Evolutionary conservation across 768 basidiomycete genomes (phyloP), one percentile per base, ranked within the genome.

Genomic region (Fistulinella prunicolor): DNA sequence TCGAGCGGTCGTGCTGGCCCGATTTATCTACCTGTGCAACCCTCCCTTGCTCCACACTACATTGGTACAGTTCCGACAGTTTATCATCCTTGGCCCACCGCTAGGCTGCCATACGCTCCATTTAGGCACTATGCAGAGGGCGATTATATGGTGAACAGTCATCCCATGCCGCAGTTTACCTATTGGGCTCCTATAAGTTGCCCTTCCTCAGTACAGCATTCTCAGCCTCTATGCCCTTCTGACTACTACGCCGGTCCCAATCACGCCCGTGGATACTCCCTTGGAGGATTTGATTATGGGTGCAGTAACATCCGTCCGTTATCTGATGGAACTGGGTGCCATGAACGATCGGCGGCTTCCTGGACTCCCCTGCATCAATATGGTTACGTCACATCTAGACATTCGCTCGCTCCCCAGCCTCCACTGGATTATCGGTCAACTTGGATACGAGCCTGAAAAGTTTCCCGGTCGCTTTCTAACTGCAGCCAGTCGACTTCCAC

Each of bases 21-120:
- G 2, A 77, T 81, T 36, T 89, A 89, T 49, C 70, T 85, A 36
- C 85, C 84, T 14, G 79, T 83, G 26, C 82, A 81, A 46, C 73
- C 84, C 16, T 65, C 78, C 17, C 63, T 75, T n/a, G n/a, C n/a
- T 21, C 62, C 71, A 26, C 70, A 66, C 44, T 71, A 58, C 51
- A 68, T 51, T 46, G 70, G 55, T 2, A 52, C 67, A 7, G 57
- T 64, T 42, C 61, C 66, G 17, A 57, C 64, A 4, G 38, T 67
- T 34, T 71, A 69, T 45, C 58, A 61, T 17, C 57, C 60, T 24
- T 70, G 65, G 56, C 47, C 63, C 3, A 19, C 53, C 12, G 14
- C 53, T 21, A 38, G 48, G 21, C 17, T 51, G 16, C 37, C 54
- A 14, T 59, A 58, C 10, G 50, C 57, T 21, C 47, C 65, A 20